These are phyloP conservation scores for Bolboschoenoplectus hybrid DNA, from an alignment of 202 grass and related monocot genomes.

Conservation along the genomic window DNA sequence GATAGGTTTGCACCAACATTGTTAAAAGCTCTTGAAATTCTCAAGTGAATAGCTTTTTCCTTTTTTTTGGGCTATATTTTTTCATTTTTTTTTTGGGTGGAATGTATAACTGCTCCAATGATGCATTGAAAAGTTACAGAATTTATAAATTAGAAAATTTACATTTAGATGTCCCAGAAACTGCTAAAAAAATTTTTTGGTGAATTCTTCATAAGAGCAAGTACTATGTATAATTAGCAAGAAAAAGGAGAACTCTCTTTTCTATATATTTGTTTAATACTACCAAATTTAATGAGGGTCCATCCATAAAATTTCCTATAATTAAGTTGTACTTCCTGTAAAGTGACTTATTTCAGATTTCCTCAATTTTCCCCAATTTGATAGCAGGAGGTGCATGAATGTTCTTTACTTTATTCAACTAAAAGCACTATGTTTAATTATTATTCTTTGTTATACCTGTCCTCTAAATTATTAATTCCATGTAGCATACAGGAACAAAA, in stretches of 20 bases:
- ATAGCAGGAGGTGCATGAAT: neutral
- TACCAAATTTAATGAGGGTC: neutral
- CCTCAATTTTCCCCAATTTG: conserved; percentile 3
- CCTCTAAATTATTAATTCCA: neutral
- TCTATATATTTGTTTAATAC: neutral
- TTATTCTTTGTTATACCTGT: neutral
- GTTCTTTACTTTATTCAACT: conserved; percentile 10
- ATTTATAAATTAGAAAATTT: neutral
- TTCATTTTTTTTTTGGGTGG: conserved; percentile 35
- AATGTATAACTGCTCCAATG: neutral
- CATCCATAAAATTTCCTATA: neutral
- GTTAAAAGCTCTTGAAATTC: conserved; percentile 50
- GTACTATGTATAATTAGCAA: neutral
- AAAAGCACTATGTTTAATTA: neutral
- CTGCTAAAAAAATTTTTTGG: neutral
- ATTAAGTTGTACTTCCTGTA: neutral
- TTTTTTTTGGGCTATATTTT: conserved; percentile 5
- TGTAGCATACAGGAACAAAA: neutral
- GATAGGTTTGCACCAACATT: conserved; percentile 59
- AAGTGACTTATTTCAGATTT: neutral
- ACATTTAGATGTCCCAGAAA: neutral
- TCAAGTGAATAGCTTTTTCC: conserved; percentile 29
- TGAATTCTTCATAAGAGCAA: neutral
- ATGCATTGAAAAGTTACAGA: neutral
- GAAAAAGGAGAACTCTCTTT: neutral